Evolutionary conservation across 176 grass and related monocot species (phyloP).

Genomic region (Chrysopogon serrulatus): DNA sequence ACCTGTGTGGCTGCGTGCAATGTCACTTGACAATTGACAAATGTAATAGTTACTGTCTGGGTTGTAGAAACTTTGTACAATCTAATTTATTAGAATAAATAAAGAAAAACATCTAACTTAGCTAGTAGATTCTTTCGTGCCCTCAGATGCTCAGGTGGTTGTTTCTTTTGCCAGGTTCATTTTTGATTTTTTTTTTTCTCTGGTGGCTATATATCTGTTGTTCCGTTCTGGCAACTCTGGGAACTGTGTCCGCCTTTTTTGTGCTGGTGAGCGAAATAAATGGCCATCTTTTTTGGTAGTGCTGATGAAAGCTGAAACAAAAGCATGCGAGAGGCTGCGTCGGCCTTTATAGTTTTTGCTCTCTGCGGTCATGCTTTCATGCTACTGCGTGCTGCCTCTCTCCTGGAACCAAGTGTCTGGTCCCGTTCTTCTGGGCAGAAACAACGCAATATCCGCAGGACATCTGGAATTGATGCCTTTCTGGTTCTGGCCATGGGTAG

Average conservation of each 20-base stretch:
- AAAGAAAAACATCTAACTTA: constrained; percentile 9
- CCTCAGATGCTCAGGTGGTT: not conserved
- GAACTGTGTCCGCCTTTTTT: not conserved
- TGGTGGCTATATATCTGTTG: not conserved
- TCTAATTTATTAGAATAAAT: constrained; percentile 6
- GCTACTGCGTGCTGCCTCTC: not conserved
- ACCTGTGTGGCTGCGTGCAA: not conserved
- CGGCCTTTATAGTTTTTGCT: not conserved
- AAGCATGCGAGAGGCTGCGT: not conserved
- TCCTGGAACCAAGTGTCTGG: not conserved
- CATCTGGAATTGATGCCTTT: not conserved
- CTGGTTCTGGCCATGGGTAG: not conserved
- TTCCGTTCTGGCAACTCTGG: not conserved
- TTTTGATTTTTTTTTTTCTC: not conserved
- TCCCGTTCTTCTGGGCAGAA: not conserved
- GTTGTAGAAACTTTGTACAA: not conserved
- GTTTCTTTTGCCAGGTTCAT: not conserved
- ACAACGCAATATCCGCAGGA: not conserved
- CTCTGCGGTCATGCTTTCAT: not conserved
- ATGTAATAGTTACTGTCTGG: constrained; percentile 6
- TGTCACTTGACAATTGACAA: not conserved
- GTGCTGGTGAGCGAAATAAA: not conserved
- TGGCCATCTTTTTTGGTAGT: not conserved
- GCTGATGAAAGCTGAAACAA: not conserved
- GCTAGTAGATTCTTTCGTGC: not conserved